Base-by-base conservation (phyloP, 352 stramenopile species). In the Globisporangium cederbergense region DNA sequence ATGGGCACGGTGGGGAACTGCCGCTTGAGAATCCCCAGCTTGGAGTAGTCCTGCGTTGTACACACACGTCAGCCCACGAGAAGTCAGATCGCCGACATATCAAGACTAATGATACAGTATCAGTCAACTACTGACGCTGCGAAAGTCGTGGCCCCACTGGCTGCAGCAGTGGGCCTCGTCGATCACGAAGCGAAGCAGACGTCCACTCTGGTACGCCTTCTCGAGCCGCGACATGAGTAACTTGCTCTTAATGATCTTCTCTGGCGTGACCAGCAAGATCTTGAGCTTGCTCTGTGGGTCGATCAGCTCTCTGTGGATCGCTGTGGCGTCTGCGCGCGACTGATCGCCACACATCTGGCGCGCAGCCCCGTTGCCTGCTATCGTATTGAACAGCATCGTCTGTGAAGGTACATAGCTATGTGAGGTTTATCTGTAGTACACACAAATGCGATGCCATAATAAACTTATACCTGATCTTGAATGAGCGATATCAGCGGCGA, bases 401-500 rank as follows among this genome's bases (percentile, higher is more conserved):
- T 72, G 8, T 49, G 1, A 16, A 49, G 5, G 16, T 6, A 20
- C n/a, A 22, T 64, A 25, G 36, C 22, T 7, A 28, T 3, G 60
- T 57, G 14, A 25, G 11, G 0, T 13, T 30, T 25, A 55, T 32
- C 28, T 32, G 14, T 55, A 18, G 1, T 10, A 7, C 32, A 34
- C 7, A 25, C 47, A 54, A n/a, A 11, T 11, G 20, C 30, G n/a
- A 22, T 11, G 7, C 6, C 4, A 49, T 6, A 34, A 22, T 32
- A 68, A 54, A 58, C 25, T 42, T 11, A 22, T 62, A 89, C 90
- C 70, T 98, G 94, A 69, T 98, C 93, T 63, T 93, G 78, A 34
- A 98, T 98, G 14, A 98, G 80, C 22, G 90, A 97, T 30, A 98
- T 75, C 18, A 98, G 73, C 18, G 95, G 95, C 6, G 88, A 97